These are phyloP conservation scores for Cadophora malorum DNA, from an alignment of 2,329 filamentous ascomycete species.

Conservation along the genomic window DNA sequence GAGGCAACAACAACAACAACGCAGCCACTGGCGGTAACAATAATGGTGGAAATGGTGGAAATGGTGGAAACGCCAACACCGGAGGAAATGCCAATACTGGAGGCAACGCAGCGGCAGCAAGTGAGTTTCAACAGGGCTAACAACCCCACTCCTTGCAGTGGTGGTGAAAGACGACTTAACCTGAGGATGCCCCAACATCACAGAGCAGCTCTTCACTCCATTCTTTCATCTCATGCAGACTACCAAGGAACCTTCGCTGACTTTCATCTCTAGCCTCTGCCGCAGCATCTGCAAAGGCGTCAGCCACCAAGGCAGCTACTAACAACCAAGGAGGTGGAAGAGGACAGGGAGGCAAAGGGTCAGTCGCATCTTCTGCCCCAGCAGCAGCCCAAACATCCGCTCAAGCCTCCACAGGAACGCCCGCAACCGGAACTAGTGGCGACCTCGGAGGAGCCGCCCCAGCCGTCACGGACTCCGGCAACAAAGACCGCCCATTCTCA, in stretches of 20 bases:
- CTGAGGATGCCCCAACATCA: constrained; percentile 12
- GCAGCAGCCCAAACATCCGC: background rate
- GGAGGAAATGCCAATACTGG: constrained; percentile 13
- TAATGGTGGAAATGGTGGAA: background rate
- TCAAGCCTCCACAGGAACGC: constrained; percentile 44
- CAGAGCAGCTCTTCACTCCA: constrained; percentile 6
- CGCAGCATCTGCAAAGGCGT: background rate
- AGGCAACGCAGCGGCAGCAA: constrained; percentile 12
- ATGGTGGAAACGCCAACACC: constrained; percentile 1
- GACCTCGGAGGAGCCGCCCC: constrained; percentile 58
- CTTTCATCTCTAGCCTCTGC: constrained; percentile 5
- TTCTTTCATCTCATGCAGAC: background rate
- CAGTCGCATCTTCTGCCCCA: constrained; percentile 5
- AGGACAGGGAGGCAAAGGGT: background rate
- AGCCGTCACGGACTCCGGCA: constrained; percentile 52
- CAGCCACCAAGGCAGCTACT: constrained; percentile 9
- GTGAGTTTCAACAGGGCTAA: background rate
- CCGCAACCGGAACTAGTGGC: constrained; percentile 36
- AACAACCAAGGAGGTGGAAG: background rate
- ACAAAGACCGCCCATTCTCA: constrained; percentile 53
- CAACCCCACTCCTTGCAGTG: background rate
- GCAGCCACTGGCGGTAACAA: background rate
- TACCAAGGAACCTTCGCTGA: background rate
- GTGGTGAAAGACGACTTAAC: background rate
- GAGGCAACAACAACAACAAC: constrained; percentile 11